Conservation (phyloP, 2,329 filamentous ascomycete genomes). For the Claviceps fusiformis region DNA sequence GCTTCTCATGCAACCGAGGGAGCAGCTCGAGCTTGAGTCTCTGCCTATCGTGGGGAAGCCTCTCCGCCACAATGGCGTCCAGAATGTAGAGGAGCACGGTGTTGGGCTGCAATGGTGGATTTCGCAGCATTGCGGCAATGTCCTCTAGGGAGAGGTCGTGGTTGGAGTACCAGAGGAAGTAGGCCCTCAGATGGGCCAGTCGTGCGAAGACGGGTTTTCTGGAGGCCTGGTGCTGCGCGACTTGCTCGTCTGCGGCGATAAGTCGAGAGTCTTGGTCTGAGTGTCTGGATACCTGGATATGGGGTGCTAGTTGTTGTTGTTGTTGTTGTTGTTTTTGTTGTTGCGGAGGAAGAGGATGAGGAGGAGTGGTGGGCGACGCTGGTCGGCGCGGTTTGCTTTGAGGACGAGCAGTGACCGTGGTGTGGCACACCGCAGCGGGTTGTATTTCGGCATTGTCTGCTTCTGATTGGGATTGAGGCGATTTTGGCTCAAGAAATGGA, state of each 20-base stretch:
- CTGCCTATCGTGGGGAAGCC: constrained; percentile 32
- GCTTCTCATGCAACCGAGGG: constrained; percentile 14
- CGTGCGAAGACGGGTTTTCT: constrained; percentile 12
- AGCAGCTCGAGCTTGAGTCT: constrained; percentile 34
- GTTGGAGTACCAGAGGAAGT: constrained; percentile 49
- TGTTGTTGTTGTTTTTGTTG: background rate
- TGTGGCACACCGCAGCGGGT: background rate
- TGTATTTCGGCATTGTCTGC: background rate
- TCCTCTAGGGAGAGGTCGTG: constrained; percentile 31
- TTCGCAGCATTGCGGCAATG: constrained; percentile 42
- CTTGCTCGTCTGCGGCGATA: constrained; percentile 27
- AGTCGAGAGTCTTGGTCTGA: constrained; percentile 26
- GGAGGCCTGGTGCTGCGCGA: constrained; percentile 22
- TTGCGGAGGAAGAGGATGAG: background rate
- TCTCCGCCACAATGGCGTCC: constrained; percentile 36
- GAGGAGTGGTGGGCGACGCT: background rate
- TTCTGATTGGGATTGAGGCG: background rate
- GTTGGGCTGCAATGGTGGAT: constrained; percentile 41
- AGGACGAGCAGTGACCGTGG: no score
- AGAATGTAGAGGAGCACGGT: constrained; percentile 50
- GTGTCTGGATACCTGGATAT: background rate
- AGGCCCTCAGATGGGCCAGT: constrained; percentile 36
- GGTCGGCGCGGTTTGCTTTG: background rate
- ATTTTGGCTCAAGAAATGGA: constrained; percentile 22
- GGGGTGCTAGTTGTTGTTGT: background rate